Evolutionary conservation across 176 grass and related monocot species (phyloP).

Genomic region (Poa annua): DNA sequence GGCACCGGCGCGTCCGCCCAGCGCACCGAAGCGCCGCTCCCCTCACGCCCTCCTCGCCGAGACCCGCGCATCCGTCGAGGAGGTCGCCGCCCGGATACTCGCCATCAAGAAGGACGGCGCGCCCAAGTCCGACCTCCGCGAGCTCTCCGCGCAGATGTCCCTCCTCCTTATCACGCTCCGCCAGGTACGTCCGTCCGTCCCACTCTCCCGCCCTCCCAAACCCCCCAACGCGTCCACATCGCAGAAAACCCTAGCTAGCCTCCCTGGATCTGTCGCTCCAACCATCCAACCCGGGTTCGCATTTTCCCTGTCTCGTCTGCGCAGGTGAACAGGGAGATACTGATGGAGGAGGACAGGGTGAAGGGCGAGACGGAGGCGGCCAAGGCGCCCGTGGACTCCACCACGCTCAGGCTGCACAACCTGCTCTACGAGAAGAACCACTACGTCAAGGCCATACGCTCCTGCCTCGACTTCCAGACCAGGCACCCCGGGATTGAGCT

Average conservation of each 20-base stretch:
- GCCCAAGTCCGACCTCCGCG: slow-evolving; percentile 80
- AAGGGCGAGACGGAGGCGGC: slow-evolving; percentile 83
- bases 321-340: slow-evolving; percentile 84
- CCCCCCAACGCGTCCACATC: background rate
- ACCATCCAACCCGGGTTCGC: background rate
- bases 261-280: slow-evolving; percentile 24
- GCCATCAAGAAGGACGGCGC: slow-evolving; percentile 74
- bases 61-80: slow-evolving; percentile 73
- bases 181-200: slow-evolving; percentile 51
- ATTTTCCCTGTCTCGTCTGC: background rate
- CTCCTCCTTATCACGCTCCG: slow-evolving; percentile 92
- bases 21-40: slow-evolving; percentile 7
- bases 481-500: slow-evolving; percentile 92
- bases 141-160: slow-evolving; percentile 91
- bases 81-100: slow-evolving; percentile 73
- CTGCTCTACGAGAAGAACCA: slow-evolving; percentile 98
- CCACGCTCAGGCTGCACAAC: slow-evolving; percentile 88
- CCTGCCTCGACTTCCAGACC: slow-evolving; percentile 81
- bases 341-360: slow-evolving; percentile 89
- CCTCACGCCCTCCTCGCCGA: slow-evolving; percentile 69
- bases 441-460: slow-evolving; percentile 92
- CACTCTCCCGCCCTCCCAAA: slow-evolving; percentile 1
- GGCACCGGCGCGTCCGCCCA: background rate
- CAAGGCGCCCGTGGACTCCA: slow-evolving; percentile 91
- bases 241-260: slow-evolving; percentile 37